These are phyloP conservation scores for Alisma plantagoaquatica DNA, from an alignment of 106 monocot species.

Conservation along the genomic window DNA sequence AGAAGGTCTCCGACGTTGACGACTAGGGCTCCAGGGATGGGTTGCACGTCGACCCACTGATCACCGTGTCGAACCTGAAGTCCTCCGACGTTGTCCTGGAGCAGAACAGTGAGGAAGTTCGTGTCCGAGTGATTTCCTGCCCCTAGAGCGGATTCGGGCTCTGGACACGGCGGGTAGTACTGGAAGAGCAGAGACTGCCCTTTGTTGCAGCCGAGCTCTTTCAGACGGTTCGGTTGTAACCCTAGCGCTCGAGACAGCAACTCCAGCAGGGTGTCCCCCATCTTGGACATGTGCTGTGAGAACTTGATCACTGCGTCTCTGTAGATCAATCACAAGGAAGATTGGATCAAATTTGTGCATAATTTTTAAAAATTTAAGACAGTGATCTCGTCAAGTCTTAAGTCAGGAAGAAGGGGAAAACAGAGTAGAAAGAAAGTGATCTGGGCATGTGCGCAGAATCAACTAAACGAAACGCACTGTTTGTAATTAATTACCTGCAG, in stretches of 20 bases:
- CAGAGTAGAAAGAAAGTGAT: background rate
- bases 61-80: slow-evolving; percentile 8
- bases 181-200: slow-evolving; percentile 11
- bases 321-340: background rate
- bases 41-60: slow-evolving; percentile 10
- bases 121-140: slow-evolving; percentile 9
- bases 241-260: slow-evolving; percentile 10
- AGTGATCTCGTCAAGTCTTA: too few species aligned
- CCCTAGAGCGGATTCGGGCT: slow-evolving; percentile 2
- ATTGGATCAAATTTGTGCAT: background rate
- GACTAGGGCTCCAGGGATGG: slow-evolving; percentile 4
- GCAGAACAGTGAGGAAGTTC: slow-evolving; percentile 4
- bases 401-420: background rate
- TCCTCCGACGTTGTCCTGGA: slow-evolving; percentile 12
- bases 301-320: slow-evolving; percentile 4
- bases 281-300: slow-evolving; percentile 4
- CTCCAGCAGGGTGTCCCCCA: slow-evolving; percentile 4
- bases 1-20: slow-evolving; percentile 12
- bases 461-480: background rate
- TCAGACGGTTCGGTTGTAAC: slow-evolving; percentile 3
- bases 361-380: background rate
- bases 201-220: slow-evolving; percentile 5
- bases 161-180: slow-evolving; percentile 12
- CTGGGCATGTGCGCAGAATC: background rate
- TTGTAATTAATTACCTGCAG: slow-evolving; percentile 3